Conservation (phyloP, 805 yeast genomes). For the Helenozyma baotianmanensis region DNA sequence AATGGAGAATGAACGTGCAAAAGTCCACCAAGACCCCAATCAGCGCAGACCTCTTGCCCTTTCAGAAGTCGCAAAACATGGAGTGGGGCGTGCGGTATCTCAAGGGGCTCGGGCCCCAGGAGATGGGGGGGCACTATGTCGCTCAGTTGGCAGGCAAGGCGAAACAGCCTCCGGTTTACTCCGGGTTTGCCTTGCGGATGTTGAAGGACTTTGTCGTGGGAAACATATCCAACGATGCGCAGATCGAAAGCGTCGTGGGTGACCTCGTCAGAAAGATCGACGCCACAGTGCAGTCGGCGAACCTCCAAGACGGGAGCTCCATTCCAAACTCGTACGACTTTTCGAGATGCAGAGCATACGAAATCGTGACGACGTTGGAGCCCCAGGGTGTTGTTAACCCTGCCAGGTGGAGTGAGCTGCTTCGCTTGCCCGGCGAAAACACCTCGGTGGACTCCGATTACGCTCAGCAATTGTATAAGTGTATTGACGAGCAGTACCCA, state of each 20-base stretch:
- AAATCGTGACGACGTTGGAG: slow-evolving; percentile 30
- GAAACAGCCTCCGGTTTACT: slow-evolving; percentile 12
- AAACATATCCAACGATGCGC: slow-evolving; percentile 42
- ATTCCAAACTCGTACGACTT: slow-evolving; percentile 34
- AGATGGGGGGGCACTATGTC: too few relatives aligned
- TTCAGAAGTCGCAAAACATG: slow-evolving; percentile 6
- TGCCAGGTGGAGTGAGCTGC: slow-evolving; percentile 42
- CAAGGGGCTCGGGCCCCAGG: too few relatives aligned
- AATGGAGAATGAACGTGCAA: slow-evolving; percentile 22
- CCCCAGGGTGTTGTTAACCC: slow-evolving; percentile 42
- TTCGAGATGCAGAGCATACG: slow-evolving; percentile 51
- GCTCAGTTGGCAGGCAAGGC: too few relatives aligned
- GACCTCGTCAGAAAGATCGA: slow-evolving; percentile 29
- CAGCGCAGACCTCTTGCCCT: slow-evolving; percentile 32
- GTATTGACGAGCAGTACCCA: slow-evolving; percentile 17
- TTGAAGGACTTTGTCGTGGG: slow-evolving; percentile 55
- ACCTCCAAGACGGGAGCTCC: slow-evolving; percentile 2
- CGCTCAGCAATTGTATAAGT: slow-evolving; percentile 39
- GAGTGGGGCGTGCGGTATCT: too few relatives aligned
- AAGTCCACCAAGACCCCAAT: slow-evolving; percentile 26
- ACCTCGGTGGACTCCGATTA: slow-evolving; percentile 40
- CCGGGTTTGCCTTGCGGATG: slow-evolving; percentile 38
- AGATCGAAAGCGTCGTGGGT: slow-evolving; percentile 44
- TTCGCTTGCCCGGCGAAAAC: slow-evolving; percentile 41
- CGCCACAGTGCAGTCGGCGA: slow-evolving; percentile 1